Evolutionary conservation across 805 yeast genomes (phyloP), one percentile per base, ranked within the genome.

Genomic region (Starmerella gropengiesseri): DNA sequence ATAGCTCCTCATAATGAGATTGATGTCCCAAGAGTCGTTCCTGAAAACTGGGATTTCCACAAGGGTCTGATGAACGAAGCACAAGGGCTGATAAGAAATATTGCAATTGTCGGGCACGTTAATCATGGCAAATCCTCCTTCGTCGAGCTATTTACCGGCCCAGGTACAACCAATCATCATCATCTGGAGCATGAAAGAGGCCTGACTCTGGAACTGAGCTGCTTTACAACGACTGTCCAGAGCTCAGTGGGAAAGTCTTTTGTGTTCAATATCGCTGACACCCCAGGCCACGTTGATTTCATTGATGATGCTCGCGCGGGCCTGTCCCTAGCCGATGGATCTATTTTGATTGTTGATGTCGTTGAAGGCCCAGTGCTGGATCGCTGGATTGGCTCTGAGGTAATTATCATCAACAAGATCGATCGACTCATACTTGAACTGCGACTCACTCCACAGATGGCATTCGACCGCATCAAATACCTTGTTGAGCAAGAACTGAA

Each of bases 201-300:
- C 0, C 49, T 84, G 5, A 68, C 93, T 1, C 68, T 84, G 13
- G 77, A 77, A 52, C 40, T 79, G 1, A 63, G 78, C 1, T 77
- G 84, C 0, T 68, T 81, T 50, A 65, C 89, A 0, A 51, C 83
- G 8, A 57, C 87, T 6, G 58, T 79, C 13, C 73, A 71, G 0
- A 74, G 75, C 55, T 48, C 73, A 22, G 61, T 61, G 13, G 72
- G 67, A 1, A 74, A 71, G 47, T 78, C 94, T 0, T 60, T 64
- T 14, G 73, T 74, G 0, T 53, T 78, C 17, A 83, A 81, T 54
- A 48, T 87, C 1, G 50, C 85, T 1, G 99, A 93, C 55, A 67
- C 94, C 0, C 99, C 99, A 0, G 99, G 99, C 0, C 97, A 91
- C 60, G 71, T 74, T 0, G 78, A 85, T 55, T 91, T 91, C 55